phyloP scores from a whole-genome alignment of 2,329 filamentous ascomycete genomes.

The Colletotrichum sp. region DNA sequence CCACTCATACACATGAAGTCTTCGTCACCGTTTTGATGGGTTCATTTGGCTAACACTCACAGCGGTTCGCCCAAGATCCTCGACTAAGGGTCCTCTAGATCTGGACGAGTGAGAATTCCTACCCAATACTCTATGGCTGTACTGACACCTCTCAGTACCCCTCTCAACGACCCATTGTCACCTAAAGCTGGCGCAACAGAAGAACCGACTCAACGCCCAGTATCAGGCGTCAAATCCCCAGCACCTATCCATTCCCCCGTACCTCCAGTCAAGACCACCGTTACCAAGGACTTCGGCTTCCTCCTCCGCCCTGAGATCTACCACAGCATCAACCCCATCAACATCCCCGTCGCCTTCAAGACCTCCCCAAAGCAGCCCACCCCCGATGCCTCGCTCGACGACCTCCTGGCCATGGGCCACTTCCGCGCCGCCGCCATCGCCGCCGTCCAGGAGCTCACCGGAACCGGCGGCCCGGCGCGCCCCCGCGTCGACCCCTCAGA shows the following conservation, averaged over 20 bases:
- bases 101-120: constrained; percentile 63
- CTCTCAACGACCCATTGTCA: constrained; percentile 23
- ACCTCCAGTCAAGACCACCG: constrained; percentile 35
- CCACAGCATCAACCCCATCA: constrained; percentile 74
- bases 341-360: constrained; percentile 70
- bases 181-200: constrained; percentile 7
- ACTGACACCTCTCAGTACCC: constrained; percentile 23
- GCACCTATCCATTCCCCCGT: constrained; percentile 34
- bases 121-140: rapidly evolving
- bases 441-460: constrained; percentile 65
- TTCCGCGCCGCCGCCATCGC: constrained; percentile 81
- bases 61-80: constrained; percentile 68
- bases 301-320: constrained; percentile 83
- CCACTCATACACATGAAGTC: background rate
- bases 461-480: constrained; percentile 10
- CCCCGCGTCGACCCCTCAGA: constrained; percentile 56
- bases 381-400: constrained; percentile 67
- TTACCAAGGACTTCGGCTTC: constrained; percentile 78
- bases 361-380: constrained; percentile 68
- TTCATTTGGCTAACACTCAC: background rate
- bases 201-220: constrained; percentile 23
- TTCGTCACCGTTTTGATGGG: background rate
- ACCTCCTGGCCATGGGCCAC: constrained; percentile 74
- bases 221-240: constrained; percentile 23
- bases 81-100: constrained; percentile 82